Percentiles rank a stretch among this genome's conserved stretches.
Conservation (phyloP, 805 yeast genomes). For the Metschnikowia reukaufii region DNA sequence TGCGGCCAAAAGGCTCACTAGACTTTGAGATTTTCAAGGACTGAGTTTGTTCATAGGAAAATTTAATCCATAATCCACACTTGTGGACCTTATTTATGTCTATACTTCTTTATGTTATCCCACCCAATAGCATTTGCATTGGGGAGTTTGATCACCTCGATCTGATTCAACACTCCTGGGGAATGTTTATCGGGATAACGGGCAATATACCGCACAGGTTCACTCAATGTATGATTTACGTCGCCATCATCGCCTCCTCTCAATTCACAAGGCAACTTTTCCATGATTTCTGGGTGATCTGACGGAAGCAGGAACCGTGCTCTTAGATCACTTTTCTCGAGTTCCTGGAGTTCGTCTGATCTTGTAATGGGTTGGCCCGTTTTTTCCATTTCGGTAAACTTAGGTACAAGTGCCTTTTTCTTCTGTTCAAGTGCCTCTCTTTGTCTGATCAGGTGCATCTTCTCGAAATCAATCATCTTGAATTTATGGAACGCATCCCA, state of each 20-base stretch:
- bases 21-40: conserved; percentile 19
- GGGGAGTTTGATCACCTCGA: conserved; percentile 43
- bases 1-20: conserved; percentile 13
- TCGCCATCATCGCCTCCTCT: conserved; percentile 23
- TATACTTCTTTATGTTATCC: conserved; percentile 42
- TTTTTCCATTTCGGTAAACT: conserved; percentile 9
- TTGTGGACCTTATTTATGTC: neutral
- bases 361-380: neutral
- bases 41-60: neutral
- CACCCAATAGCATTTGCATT: conserved; percentile 44
- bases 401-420: conserved; percentile 10
- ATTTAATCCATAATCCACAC: neutral
- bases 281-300: conserved; percentile 32
- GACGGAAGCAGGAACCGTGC: conserved; percentile 36
- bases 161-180: conserved; percentile 35
- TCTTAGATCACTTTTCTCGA: conserved; percentile 17
- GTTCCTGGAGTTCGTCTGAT: conserved; percentile 15
- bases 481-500: conserved; percentile 42
- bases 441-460: conserved; percentile 24
- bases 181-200: conserved; percentile 31
- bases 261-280: conserved; percentile 35
- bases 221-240: conserved; percentile 26
- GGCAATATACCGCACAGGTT: conserved; percentile 35
- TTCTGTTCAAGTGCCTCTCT: conserved; percentile 18
- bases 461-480: conserved; percentile 41